Evolutionary conservation across 768 basidiomycete species (phyloP).

Genomic region (Auricularia sp.): DNA sequence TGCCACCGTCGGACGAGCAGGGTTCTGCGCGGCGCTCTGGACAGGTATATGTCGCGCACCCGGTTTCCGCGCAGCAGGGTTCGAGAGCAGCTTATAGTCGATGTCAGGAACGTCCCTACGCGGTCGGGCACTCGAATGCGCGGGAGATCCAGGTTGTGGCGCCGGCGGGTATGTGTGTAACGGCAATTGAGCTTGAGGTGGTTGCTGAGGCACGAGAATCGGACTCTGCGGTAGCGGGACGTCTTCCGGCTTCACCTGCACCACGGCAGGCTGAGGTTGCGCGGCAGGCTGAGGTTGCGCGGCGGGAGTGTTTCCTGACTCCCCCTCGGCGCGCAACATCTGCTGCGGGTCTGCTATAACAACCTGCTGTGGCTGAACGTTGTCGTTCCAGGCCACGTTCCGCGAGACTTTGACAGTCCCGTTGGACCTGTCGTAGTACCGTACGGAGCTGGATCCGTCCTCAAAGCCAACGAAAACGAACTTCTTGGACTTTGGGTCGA

Average conservation of each 20-base stretch:
- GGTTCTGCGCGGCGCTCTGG: too few relatives aligned
- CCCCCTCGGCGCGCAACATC: background rate
- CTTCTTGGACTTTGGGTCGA: constrained; percentile 7
- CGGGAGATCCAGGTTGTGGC: too few relatives aligned
- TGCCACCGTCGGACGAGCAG: too few relatives aligned
- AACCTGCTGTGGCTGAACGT: background rate
- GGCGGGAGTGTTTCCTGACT: background rate
- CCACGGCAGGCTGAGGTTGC: too few relatives aligned
- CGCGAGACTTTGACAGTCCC: constrained; percentile 4
- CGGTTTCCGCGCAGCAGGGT: background rate
- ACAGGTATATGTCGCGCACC: background rate
- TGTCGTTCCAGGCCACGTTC: constrained; percentile 7
- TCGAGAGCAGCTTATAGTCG: too few relatives aligned
- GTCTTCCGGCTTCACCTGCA: background rate
- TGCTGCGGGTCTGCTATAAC: background rate
- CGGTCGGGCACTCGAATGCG: too few relatives aligned
- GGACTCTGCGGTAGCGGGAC: background rate
- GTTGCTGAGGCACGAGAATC: background rate
- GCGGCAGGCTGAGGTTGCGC: background rate
- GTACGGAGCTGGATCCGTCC: constrained; percentile 8
- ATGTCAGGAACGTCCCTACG: too few relatives aligned
- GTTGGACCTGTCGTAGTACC: constrained; percentile 9
- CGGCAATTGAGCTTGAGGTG: background rate
- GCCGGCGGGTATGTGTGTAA: too few relatives aligned
- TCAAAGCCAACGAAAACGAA: constrained; percentile 10